Evolutionary conservation across 2,329 filamentous ascomycete species (phyloP).

Genomic region (Coniella vitis): DNA sequence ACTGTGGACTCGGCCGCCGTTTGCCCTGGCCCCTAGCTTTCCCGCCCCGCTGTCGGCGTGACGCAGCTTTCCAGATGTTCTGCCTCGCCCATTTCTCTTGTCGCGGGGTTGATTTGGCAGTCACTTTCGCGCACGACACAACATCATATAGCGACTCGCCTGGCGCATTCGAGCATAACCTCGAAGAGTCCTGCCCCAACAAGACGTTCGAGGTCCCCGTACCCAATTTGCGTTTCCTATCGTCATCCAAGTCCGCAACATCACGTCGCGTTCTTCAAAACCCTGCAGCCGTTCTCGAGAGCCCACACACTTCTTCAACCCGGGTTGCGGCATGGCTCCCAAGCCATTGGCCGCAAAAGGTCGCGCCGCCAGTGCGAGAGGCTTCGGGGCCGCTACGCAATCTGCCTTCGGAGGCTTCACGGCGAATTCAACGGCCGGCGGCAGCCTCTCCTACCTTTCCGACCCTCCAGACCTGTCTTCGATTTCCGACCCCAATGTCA

Average conservation of each 20-base stretch:
- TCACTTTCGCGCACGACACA: not conserved
- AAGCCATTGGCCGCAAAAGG: constrained; percentile 9
- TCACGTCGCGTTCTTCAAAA: not conserved
- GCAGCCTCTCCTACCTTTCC: constrained; percentile 72
- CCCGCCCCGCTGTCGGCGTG: not conserved
- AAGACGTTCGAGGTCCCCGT: no score
- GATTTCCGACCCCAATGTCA: constrained; percentile 72
- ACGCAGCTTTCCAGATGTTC: not conserved
- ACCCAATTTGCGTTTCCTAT: no score
- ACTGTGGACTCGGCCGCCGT: no score
- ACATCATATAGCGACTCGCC: not conserved
- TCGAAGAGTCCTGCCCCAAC: no score
- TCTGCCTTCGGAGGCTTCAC: constrained; percentile 36
- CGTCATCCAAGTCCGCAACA: no score
- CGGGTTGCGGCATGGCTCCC: not conserved
- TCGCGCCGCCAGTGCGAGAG: constrained; percentile 13
- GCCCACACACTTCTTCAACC: not conserved
- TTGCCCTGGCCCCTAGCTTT: no score
- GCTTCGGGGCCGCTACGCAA: constrained; percentile 15
- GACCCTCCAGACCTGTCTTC: constrained; percentile 75
- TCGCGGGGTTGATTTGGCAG: not conserved
- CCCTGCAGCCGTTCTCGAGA: not conserved
- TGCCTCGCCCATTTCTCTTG: not conserved
- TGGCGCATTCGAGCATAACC: no score
- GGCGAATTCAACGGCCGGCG: constrained; percentile 30